Conservation (phyloP, 2,329 filamentous ascomycete species). For the Cryphonectria nitschkei region DNA sequence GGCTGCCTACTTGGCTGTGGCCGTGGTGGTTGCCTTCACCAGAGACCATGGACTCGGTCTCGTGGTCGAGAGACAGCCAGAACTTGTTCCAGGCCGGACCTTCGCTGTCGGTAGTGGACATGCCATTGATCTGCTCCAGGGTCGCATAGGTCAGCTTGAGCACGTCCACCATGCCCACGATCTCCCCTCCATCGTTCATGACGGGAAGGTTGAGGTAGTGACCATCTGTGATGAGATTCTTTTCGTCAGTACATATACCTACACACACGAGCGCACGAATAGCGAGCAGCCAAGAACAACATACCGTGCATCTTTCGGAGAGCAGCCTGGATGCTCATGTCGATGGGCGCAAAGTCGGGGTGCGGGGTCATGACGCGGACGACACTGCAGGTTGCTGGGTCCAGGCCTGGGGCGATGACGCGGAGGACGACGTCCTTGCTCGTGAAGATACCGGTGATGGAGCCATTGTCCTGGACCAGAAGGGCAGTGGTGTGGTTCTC, state of each 20-base stretch:
- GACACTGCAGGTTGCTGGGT: slow-evolving; percentile 93
- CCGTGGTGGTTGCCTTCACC: slow-evolving; percentile 78
- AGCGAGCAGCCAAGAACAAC: slow-evolving; percentile 39
- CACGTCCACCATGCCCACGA: slow-evolving; percentile 99
- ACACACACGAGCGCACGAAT: background rate
- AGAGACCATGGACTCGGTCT: slow-evolving; percentile 95
- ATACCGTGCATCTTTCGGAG: slow-evolving; percentile 98
- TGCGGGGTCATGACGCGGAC: slow-evolving; percentile 99
- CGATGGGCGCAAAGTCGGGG: slow-evolving; percentile 96
- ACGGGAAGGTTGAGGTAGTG: slow-evolving; percentile 98
- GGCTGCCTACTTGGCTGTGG: slow-evolving; percentile 66
- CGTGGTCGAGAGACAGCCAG: slow-evolving; percentile 93
- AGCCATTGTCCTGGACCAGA: slow-evolving; percentile 92
- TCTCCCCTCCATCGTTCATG: slow-evolving; percentile 96
- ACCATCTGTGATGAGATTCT: slow-evolving; percentile 65
- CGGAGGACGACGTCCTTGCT: slow-evolving; percentile 98
- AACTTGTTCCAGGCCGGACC: slow-evolving; percentile 99
- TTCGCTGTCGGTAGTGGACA: slow-evolving; percentile 85
- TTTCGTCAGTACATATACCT: slow-evolving; percentile 21
- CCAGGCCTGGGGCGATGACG: slow-evolving; percentile 94
- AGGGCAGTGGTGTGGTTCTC: slow-evolving; percentile 98
- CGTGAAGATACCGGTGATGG: slow-evolving; percentile 98
- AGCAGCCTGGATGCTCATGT: slow-evolving; percentile 98
- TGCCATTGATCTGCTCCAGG: slow-evolving; percentile 95
- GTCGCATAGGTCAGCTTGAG: slow-evolving; percentile 98